phyloP scores from a whole-genome alignment of 345 rosid genomes.

The Bretschneidera sinensis region DNA sequence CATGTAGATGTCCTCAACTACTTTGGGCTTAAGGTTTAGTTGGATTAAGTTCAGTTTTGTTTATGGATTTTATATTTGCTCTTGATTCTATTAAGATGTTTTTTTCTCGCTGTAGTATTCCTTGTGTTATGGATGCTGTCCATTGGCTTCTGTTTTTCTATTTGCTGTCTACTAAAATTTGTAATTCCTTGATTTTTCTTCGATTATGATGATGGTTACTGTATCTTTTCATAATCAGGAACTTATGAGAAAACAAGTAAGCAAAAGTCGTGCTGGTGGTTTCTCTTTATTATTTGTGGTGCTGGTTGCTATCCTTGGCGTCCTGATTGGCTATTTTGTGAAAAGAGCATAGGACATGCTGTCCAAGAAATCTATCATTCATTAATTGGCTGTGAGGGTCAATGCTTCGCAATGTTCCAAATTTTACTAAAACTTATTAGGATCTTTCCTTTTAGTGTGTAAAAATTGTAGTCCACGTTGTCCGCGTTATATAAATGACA shows the following conservation, averaged over 20 bases:
- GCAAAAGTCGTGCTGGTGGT: slow-evolving; percentile 41
- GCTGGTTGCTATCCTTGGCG: slow-evolving; percentile 56
- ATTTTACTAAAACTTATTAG: neutral
- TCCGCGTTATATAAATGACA: too few relatives aligned
- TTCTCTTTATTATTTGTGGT: slow-evolving; percentile 40
- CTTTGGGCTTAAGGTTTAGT: too few relatives aligned
- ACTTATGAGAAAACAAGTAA: slow-evolving; percentile 43
- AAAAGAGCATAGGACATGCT: slow-evolving; percentile 28
- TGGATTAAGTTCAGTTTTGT: too few relatives aligned
- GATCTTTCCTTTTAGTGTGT: neutral
- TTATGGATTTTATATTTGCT: too few relatives aligned
- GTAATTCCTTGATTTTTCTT: neutral
- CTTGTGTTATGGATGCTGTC: too few relatives aligned
- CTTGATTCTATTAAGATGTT: too few relatives aligned
- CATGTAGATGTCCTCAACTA: too few relatives aligned
- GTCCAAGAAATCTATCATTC: neutral
- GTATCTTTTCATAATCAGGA: slow-evolving; percentile 39
- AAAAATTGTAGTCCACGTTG: neutral
- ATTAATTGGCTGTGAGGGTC: neutral
- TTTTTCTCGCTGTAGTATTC: too few relatives aligned
- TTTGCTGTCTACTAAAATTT: neutral
- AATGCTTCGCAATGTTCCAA: neutral
- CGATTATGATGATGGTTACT: neutral
- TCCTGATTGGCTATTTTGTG: slow-evolving; percentile 50
- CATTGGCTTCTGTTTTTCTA: neutral